Evolutionary conservation across 2,329 filamentous ascomycete species (phyloP).

Genomic region (Helicocarpus griseus): DNA sequence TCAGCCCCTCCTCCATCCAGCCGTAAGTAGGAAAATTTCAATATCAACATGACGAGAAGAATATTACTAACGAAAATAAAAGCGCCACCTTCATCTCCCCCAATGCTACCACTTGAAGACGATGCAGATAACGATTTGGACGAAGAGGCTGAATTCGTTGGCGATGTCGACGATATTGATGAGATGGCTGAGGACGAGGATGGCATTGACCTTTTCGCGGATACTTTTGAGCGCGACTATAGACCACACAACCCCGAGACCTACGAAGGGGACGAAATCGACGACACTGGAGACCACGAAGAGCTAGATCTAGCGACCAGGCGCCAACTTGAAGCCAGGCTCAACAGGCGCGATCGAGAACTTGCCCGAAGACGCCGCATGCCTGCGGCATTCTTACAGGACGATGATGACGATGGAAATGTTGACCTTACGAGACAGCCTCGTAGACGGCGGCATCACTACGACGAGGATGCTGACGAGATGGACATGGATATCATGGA

Average conservation of each 20-base stretch:
- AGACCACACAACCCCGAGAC: conserved; percentile 38
- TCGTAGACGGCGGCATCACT: conserved; percentile 73
- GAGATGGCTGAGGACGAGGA: conserved; percentile 61
- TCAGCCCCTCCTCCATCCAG: conserved; percentile 53
- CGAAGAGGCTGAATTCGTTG: conserved; percentile 50
- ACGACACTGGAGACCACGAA: conserved; percentile 56
- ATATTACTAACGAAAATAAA: conserved; percentile 12
- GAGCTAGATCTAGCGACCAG: conserved; percentile 49
- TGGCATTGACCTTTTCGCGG: conserved; percentile 59
- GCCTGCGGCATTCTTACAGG: conserved; percentile 54
- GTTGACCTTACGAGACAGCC: conserved; percentile 79
- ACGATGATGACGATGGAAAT: conserved; percentile 76
- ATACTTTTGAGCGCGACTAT: conserved; percentile 58
- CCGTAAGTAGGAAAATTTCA: conserved; percentile 38
- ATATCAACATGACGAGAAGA: neutral
- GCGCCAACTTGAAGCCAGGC: conserved; percentile 51
- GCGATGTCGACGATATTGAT: conserved; percentile 57
- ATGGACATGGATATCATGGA: conserved; percentile 92
- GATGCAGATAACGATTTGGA: conserved; percentile 36
- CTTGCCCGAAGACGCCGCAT: conserved; percentile 48
- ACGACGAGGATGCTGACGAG: conserved; percentile 90
- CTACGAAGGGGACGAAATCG: conserved; percentile 50
- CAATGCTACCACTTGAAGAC: conserved; percentile 43
- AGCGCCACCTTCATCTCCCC: conserved; percentile 51
- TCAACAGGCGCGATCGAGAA: conserved; percentile 55